Evolutionary conservation across 768 basidiomycete genomes (phyloP), one percentile per base, ranked within the genome.

Genomic region (Fomitopsis pulvina): DNA sequence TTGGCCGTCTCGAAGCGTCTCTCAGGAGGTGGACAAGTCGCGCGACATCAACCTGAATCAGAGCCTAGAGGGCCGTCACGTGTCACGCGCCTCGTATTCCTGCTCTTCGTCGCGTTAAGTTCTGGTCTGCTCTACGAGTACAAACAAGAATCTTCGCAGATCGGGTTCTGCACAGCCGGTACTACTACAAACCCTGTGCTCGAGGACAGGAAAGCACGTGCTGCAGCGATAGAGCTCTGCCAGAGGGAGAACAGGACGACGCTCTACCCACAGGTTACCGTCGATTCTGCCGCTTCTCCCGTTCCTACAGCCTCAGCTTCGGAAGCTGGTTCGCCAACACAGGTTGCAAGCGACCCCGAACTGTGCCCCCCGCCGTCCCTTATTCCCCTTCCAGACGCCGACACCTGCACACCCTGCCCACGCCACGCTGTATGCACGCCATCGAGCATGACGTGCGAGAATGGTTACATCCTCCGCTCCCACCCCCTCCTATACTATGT

Each of bases 141-240:
- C 71, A 90, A 89, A 67, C 52, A 56, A 11, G 80, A 85, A 56
- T 89, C 89, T 4, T 70, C 81, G 2, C 63, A 72, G 10, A 81
- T 92, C 56, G 90, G 91, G 4, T 92, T 80, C 65, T 92, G 90
- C 60, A 80, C 87, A 54, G 66, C 76, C 29, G 83, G 78, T 18
- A 77, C 64, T 49, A 68, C 72, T 55, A 84, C 81, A 25, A 92
- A 85, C 63, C 63, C 57, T 21, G 68, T 70, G 2, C 66, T 90
- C 44, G 77, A 79, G 50, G 67, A 64, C 12, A 57, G 81, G 18
- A 71, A 75, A 39, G 68, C 66, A 4, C 67, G 67, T 38, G 66
- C 76, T 47, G 60, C 67, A n/a, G 75, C 76, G 29, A 66, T 77
- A 12, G 73, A 77, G 42, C 67, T 70, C 40, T 88, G 87, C 63